Conservation (phyloP, 2,329 filamentous ascomycete genomes). For the Beauveria pseudobassiana region DNA sequence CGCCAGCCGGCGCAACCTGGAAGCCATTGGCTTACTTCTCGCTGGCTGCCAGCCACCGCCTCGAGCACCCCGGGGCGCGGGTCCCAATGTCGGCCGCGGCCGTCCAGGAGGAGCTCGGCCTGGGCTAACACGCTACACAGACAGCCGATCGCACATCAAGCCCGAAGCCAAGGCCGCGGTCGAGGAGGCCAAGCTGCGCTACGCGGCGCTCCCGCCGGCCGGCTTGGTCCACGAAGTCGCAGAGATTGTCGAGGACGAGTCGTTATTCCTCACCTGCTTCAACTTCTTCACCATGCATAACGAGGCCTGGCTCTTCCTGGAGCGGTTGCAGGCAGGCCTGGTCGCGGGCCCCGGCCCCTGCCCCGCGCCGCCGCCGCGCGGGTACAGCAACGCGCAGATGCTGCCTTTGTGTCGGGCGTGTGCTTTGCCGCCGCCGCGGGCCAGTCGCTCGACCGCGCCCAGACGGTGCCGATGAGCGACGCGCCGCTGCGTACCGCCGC, state of each 20-base stretch:
- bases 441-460: background rate
- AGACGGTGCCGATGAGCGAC: background rate
- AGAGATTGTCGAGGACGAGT: background rate
- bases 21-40: background rate
- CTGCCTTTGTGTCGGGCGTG: background rate
- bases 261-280: background rate
- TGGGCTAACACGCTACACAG: background rate
- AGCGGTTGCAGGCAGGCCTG: background rate
- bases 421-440: constrained; percentile 2
- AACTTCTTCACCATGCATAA: constrained; percentile 2
- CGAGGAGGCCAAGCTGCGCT: background rate
- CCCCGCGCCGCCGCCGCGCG: background rate
- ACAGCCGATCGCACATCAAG: background rate
- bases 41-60: background rate
- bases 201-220: background rate
- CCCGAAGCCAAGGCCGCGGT: background rate
- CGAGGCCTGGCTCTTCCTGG: background rate
- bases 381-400: background rate
- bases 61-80: background rate
- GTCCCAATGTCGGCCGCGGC: background rate
- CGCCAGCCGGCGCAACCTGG: constrained; percentile 14
- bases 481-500: background rate
- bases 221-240: background rate
- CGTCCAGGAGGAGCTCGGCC: background rate
- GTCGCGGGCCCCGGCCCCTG: background rate